Conservation (phyloP, 2,329 filamentous ascomycete genomes). For the Pseudocercospora musae region DNA sequence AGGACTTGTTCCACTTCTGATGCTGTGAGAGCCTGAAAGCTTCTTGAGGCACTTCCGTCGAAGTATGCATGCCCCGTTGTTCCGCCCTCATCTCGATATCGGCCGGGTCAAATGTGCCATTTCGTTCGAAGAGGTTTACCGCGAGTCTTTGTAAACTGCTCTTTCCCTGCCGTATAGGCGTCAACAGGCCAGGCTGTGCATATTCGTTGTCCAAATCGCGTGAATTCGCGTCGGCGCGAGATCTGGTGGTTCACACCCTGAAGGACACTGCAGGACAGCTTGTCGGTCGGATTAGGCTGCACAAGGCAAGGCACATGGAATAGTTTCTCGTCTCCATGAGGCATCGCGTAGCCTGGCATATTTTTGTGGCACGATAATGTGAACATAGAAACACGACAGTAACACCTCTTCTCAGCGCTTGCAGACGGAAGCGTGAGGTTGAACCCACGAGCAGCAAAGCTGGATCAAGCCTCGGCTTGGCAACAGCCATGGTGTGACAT, state of each 20-base stretch:
- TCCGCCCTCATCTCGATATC: not conserved
- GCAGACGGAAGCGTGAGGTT: not conserved
- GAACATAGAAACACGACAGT: not conserved
- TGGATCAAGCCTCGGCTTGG: too few species aligned
- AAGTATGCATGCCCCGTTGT: not conserved
- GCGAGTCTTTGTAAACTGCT: not conserved
- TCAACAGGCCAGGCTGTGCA: not conserved
- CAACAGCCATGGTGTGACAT: too few species aligned
- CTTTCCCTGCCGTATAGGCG: not conserved
- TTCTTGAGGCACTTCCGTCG: not conserved
- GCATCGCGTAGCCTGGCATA: not conserved
- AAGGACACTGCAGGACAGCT: not conserved
- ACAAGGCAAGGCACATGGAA: not conserved
- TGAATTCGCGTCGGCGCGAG: not conserved
- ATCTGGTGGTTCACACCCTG: not conserved
- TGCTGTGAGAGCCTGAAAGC: not conserved
- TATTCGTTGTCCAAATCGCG: not conserved
- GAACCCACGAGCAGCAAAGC: not conserved
- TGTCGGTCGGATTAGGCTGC: not conserved
- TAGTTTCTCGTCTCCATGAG: not conserved
- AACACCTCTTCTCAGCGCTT: too few species aligned
- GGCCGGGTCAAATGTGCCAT: not conserved
- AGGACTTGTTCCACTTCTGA: not conserved
- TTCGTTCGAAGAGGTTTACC: not conserved
- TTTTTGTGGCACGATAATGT: not conserved